Conservation (phyloP, 2,329 filamentous ascomycete species). For the Plenodomus lindquistii region DNA sequence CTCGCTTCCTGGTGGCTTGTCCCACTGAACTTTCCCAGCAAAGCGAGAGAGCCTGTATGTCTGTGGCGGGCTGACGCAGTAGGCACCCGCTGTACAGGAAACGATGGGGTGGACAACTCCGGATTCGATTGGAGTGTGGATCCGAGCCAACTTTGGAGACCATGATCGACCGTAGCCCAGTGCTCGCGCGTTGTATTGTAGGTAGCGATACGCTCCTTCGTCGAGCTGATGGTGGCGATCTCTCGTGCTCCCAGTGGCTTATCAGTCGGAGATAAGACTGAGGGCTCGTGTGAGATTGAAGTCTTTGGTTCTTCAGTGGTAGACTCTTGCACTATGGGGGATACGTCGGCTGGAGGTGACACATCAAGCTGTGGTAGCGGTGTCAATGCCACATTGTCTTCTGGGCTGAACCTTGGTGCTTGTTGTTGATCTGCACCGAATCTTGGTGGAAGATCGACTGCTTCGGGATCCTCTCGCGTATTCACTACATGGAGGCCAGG, state of each 20-base stretch:
- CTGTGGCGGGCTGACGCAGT: constrained; percentile 42
- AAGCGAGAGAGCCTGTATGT: constrained; percentile 39
- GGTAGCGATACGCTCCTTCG: constrained; percentile 70
- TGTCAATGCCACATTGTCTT: constrained; percentile 8
- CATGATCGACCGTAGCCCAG: constrained; percentile 74
- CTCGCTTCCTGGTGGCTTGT: constrained; percentile 20
- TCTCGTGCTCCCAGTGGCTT: constrained; percentile 68
- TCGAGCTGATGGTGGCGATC: constrained; percentile 70
- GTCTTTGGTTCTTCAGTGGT: constrained; percentile 13
- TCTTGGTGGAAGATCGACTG: constrained; percentile 43
- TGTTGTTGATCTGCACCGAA: constrained; percentile 29
- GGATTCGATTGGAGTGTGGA: constrained; percentile 55
- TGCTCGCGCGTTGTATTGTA: constrained; percentile 74
- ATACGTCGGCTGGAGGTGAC: constrained; percentile 1
- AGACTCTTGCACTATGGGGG: constrained; percentile 4
- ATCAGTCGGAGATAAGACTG: constrained; percentile 23
- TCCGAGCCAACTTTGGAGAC: constrained; percentile 66
- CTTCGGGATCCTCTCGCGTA: constrained; percentile 40
- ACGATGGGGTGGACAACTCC: constrained; percentile 50
- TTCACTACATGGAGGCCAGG: constrained; percentile 51
- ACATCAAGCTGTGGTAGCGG: constrained; percentile 2
- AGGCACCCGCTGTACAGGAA: constrained; percentile 22
- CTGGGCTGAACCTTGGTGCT: constrained; percentile 11
- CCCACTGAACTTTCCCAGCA: constrained; percentile 41
- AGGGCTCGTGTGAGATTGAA: constrained; percentile 19